phyloP scores from a whole-genome alignment of 208 protist genomes.

The Acanthamoeba triangularis region DNA sequence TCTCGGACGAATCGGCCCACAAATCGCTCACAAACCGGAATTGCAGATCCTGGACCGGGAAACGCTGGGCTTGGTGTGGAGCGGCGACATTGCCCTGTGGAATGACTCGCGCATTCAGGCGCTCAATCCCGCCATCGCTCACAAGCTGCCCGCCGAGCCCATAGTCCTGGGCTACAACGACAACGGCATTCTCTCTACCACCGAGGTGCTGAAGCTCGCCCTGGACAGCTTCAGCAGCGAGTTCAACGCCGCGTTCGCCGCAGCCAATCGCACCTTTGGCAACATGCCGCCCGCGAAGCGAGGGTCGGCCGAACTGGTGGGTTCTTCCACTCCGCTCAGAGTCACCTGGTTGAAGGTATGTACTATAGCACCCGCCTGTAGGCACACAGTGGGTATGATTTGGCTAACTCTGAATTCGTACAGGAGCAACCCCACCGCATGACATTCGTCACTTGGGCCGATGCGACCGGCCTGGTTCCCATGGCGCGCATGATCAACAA shows the following conservation, averaged over 20 bases:
- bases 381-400: not conserved
- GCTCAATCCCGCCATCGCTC: slow-evolving; percentile 30
- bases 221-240: slow-evolving; percentile 44
- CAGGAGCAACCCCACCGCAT: not conserved
- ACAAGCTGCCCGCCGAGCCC: slow-evolving; percentile 7
- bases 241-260: slow-evolving; percentile 10
- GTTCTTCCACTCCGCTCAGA: not conserved
- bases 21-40: not conserved
- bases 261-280: slow-evolving; percentile 30
- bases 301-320: not conserved
- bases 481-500: not conserved
- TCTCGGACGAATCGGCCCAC: not conserved
- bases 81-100: slow-evolving; percentile 1
- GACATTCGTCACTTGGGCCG: not conserved
- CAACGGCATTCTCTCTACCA: not conserved
- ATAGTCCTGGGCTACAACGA: slow-evolving; percentile 33
- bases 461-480: not conserved
- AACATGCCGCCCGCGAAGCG: not conserved
- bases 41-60: slow-evolving; percentile 36
- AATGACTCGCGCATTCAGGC: slow-evolving; percentile 44
- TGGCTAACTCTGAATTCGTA: not conserved
- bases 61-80: slow-evolving; percentile 22
- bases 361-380: too few species aligned
- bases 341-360: not conserved
- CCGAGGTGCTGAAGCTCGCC: not conserved